A percentile compares a stretch with the other conserved stretches of the same genome.
phyloP scores from a whole-genome alignment of 768 basidiomycete species.

The Brasilioporus rufonigricans region DNA sequence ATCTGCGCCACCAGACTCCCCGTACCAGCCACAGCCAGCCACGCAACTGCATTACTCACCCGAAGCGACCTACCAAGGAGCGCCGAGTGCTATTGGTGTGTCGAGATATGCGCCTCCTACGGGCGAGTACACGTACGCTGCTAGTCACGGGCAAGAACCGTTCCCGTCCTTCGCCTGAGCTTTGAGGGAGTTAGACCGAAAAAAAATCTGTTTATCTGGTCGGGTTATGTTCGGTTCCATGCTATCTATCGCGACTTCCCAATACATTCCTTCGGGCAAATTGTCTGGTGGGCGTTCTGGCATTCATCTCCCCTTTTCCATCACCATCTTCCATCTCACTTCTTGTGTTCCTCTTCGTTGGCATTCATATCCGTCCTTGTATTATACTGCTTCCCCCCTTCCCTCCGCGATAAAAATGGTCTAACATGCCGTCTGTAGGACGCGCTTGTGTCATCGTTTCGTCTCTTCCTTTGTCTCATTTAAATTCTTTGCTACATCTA shows the following conservation, averaged over 20 bases:
- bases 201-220: constrained; percentile 1
- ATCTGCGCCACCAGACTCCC: constrained; percentile 6
- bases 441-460: constrained; percentile 9
- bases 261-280: not conserved
- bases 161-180: constrained; percentile 20
- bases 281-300: constrained; percentile 9
- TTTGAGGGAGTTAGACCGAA: not conserved
- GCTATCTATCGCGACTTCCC: constrained; percentile 6
- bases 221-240: not conserved
- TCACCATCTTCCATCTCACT: constrained; percentile 4
- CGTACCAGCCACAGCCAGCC: constrained; percentile 14
- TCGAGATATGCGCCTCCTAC: constrained; percentile 17
- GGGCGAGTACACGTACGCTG: constrained; percentile 20
- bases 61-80: constrained; percentile 15
- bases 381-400: not conserved
- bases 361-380: constrained; percentile 13
- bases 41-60: constrained; percentile 20
- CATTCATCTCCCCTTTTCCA: constrained; percentile 1
- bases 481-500: constrained; percentile 3
- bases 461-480: not conserved
- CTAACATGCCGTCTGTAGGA: not conserved
- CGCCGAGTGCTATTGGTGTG: constrained; percentile 13
- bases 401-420: constrained; percentile 10
- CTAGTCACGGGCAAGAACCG: constrained; percentile 25
- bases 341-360: constrained; percentile 16